A percentile compares a stretch with the other conserved stretches of the same genome.
These are phyloP conservation scores for Cocos nucifera DNA, from an alignment of 176 grass and related monocot genomes.

Conservation along the genomic window DNA sequence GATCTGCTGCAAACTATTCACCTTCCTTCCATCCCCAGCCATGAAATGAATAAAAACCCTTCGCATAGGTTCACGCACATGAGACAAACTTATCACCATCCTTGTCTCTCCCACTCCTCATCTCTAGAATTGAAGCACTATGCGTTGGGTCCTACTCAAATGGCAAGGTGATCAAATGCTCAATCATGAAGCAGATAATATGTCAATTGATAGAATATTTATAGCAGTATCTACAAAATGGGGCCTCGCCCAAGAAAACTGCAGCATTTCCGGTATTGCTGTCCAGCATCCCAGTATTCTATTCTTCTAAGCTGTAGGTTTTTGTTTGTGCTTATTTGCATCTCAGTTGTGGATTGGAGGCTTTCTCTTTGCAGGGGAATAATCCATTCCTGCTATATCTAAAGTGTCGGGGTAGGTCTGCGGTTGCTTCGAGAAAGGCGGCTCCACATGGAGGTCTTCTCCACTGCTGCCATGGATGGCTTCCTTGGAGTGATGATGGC, in stretches of 20 bases:
- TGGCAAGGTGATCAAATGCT: background rate
- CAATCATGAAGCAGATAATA: conserved; percentile 12
- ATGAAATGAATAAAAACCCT: conserved; percentile 4
- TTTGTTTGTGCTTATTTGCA: background rate
- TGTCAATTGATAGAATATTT: conserved; percentile 17
- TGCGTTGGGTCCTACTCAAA: conserved; percentile 4
- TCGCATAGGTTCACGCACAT: conserved; percentile 21
- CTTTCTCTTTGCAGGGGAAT: conserved; percentile 76
- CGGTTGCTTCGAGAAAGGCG: background rate
- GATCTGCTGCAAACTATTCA: background rate
- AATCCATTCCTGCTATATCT: conserved; percentile 94
- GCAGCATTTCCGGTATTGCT: conserved; percentile 84
- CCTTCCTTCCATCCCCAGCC: background rate
- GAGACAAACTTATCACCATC: conserved; percentile 34
- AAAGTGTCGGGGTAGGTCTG: conserved; percentile 42
- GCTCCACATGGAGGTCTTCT: background rate
- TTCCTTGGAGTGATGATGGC: background rate
- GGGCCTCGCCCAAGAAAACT: conserved; percentile 55
- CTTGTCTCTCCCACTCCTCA: conserved; percentile 14
- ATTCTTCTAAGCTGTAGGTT: conserved; percentile 22
- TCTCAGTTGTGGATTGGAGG: conserved; percentile 91
- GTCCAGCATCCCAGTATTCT: conserved; percentile 53
- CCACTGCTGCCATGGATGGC: background rate
- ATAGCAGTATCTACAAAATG: conserved; percentile 23
- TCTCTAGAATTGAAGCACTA: conserved; percentile 8